phyloP scores from a whole-genome alignment of 495 filamentous ascomycete species.

The Neurospora sp. region DNA sequence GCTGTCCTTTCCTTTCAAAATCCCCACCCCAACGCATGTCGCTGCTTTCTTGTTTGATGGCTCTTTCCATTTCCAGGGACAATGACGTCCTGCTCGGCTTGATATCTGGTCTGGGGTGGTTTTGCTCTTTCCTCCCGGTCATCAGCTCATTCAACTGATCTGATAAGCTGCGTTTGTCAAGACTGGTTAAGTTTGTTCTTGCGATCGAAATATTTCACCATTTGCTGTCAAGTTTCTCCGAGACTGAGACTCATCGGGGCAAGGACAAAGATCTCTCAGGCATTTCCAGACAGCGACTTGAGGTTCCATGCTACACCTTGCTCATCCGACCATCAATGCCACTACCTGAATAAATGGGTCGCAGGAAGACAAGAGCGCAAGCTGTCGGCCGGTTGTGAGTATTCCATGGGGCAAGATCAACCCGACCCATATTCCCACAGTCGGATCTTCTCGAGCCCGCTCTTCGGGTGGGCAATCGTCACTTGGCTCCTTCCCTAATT shows the following conservation, averaged over 20 bases:
- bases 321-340: not conserved
- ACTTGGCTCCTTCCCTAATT: not conserved
- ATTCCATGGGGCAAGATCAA: not conserved
- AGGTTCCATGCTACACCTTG: not conserved
- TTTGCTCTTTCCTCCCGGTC: not conserved
- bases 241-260: not conserved
- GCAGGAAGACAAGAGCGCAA: not conserved
- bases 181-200: not conserved
- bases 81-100: not conserved
- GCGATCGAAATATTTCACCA: not conserved
- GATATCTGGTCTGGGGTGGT: not conserved
- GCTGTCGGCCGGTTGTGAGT: not conserved
- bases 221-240: not conserved
- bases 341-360: not conserved
- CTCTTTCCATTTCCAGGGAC: not conserved
- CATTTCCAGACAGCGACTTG: not conserved
- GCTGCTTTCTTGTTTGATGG: not conserved
- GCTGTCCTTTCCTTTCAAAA: not conserved
- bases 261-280: not conserved
- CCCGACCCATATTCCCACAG: not conserved
- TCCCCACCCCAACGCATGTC: not conserved
- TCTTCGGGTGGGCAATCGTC: not conserved
- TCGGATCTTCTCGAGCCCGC: not conserved
- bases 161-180: not conserved
- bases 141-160: not conserved